Evolutionary conservation across 352 stramenopile species (phyloP), one percentile per base, ranked within the genome.

Genomic region (Pythium apleroticum): DNA sequence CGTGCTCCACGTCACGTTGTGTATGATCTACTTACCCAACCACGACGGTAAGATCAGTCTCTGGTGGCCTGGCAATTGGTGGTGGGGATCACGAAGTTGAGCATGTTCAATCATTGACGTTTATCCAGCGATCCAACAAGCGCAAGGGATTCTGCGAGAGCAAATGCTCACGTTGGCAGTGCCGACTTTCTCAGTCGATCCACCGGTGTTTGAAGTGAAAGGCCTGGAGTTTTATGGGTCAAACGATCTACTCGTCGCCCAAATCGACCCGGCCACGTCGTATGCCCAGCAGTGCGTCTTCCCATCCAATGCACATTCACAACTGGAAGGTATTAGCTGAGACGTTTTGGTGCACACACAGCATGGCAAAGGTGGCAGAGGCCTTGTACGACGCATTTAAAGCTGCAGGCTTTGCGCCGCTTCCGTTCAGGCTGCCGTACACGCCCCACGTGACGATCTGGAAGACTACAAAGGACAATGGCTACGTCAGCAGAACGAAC

Each of bases 1-100:
- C 12, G 76, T 75, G 31, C 52, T 83, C 22, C 77, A 86, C 63
- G 73, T 86, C 20, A 86, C 77, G 39, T 68, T 86, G 20, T 86
- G 74, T 54, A 52, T 80, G 53, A 41, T 86, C 45, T 64, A 58
- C 39, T 60, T 83, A 22, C 8, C 31, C 0, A 59, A 81, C n/a
- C 66, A 76, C 1, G 41, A 72, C 61, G 70, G 74, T 75, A 35
- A 53, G 22, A 11, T 12, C 33, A 41, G 33, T 41, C 3, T 33
- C 10, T 33, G 30, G 30, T 33, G 10, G 30, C 30, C 30, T n/a
- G n/a, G n/a, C n/a, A n/a, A n/a, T 33, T 33, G 30, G 30, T 33
- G 5, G 30, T 33, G 30, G 30, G 10, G 30, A 33, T n/a, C n/a
- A n/a, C n/a, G n/a, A n/a, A n/a, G n/a, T n/a, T n/a, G 30, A 33